Evolutionary conservation across 495 filamentous ascomycete species (phyloP), one percentile per base, ranked within the genome.

Genomic region (Hypoxylon cercidicola): DNA sequence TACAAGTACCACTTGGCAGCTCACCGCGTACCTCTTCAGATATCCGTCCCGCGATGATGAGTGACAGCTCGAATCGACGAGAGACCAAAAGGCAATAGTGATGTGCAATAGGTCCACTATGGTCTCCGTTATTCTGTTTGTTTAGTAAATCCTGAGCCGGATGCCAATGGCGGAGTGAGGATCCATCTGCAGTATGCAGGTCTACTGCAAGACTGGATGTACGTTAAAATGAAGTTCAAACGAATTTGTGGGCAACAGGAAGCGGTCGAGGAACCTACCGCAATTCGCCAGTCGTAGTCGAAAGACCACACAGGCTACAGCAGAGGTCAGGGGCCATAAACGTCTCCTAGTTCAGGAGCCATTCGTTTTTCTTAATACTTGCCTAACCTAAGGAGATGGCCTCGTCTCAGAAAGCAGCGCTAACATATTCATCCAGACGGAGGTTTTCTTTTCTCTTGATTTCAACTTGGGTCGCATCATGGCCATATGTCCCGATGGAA

Each of bases 141-240:
- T 55, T 48, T 54, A 62, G 60, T 61, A 49, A 49, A 49, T 59
- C 45, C 25, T 57, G 46, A 56, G 48, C 18, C 8, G 37, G 45
- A 52, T 57, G 45, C 37, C 49, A 55, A 55, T 34, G 51, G 54
- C 56, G 61, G 49, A 62, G 40, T 21, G 19, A 54, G 66, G 60
- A 66, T 70, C 56, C 44, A 48, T 40, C 55, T 70, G 70, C 66
- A 70, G 55, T 18, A 58, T 66, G 66, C 64, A 71, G 60, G 55
- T 65, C 55, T 59, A 50, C 58, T 67, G 58, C 54, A 63, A 59
- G 57, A 35, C 44, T 50, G 43, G 54, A 63, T 57, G 60, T 63
- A 65, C 20, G 60, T 55, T 61, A 63, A 72, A 70, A 72, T 72
- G 70, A 72, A 45, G 64, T 60, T 34, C 35, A 54, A 62, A 57